Evolutionary conservation across 2,329 filamentous ascomycete species (phyloP).

Genomic region (Ceratocystis cubensis): DNA sequence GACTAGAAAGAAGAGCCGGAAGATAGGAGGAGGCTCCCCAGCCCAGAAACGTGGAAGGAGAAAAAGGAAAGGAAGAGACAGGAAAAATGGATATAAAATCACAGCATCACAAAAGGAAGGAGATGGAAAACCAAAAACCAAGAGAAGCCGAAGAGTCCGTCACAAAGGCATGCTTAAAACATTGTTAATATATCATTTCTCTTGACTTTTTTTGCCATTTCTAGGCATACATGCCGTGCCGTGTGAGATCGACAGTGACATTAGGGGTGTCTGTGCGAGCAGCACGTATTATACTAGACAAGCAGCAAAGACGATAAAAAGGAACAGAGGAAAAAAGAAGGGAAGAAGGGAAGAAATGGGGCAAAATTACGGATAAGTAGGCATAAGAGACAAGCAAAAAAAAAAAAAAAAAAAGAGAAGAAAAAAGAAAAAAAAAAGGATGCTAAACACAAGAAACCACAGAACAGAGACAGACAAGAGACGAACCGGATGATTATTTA

Average conservation of each 20-base stretch:
- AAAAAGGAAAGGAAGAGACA: background rate
- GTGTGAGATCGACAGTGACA: conserved; percentile 8
- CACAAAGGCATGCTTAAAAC: background rate
- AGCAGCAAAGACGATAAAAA: background rate
- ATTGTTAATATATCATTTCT: background rate
- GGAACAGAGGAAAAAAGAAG: background rate
- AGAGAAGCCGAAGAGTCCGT: background rate
- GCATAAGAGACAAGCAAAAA: background rate
- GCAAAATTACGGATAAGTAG: background rate
- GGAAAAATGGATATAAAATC: background rate
- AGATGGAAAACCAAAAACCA: background rate
- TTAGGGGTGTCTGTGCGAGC: conserved; percentile 7
- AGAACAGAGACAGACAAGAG: background rate
- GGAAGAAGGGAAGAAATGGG: background rate
- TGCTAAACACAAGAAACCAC: background rate
- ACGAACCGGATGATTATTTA: background rate
- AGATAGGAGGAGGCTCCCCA: background rate
- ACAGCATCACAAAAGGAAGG: background rate
- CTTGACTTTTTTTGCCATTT: background rate
- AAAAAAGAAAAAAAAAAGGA: background rate
- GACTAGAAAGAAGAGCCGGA: background rate
- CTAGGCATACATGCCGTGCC: background rate
- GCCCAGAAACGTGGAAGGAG: background rate
- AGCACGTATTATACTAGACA: background rate
- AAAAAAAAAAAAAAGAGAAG: background rate